phyloP scores from a whole-genome alignment of 495 filamentous ascomycete genomes.

The Daldinia bambusicola region DNA sequence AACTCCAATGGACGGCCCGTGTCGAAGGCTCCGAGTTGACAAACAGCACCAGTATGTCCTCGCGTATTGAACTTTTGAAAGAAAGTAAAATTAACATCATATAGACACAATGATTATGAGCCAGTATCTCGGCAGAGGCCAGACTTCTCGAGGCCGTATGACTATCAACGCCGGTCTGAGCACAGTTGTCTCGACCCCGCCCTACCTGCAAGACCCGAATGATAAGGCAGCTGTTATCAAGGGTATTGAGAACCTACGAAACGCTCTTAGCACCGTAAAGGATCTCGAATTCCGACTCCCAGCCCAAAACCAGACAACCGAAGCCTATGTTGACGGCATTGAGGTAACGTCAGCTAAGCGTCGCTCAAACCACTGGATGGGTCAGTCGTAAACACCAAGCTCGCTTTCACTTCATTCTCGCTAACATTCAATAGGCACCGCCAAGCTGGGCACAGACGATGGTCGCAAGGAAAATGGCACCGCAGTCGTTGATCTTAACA shows the following conservation, averaged over 20 bases:
- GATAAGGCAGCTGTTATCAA: constrained; percentile 62
- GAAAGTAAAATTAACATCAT: constrained; percentile 26
- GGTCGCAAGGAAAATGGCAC: constrained; percentile 67
- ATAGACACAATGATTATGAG: constrained; percentile 67
- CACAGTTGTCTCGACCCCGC: constrained; percentile 64
- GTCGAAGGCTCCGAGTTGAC: constrained; percentile 64
- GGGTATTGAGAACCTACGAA: constrained; percentile 69
- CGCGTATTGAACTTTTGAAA: not conserved
- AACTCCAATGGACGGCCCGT: constrained; percentile 73
- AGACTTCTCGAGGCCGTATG: constrained; percentile 70
- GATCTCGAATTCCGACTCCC: constrained; percentile 67
- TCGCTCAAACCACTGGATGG: constrained; percentile 78
- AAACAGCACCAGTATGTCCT: constrained; percentile 53
- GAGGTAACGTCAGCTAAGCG: constrained; percentile 64
- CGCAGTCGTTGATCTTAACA: constrained; percentile 76
- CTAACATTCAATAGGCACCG: constrained; percentile 53
- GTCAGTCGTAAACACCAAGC: constrained; percentile 28
- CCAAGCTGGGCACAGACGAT: constrained; percentile 73
- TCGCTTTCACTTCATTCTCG: not conserved
- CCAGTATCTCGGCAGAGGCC: constrained; percentile 73
- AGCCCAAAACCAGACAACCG: constrained; percentile 58
- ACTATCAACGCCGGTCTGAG: constrained; percentile 65
- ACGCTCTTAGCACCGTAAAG: constrained; percentile 60
- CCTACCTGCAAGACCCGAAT: constrained; percentile 65
- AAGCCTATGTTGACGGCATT: constrained; percentile 64